These are phyloP conservation scores for Aechmea fasciata DNA, from an alignment of 176 grass and related monocot species.

Conservation along the genomic window DNA sequence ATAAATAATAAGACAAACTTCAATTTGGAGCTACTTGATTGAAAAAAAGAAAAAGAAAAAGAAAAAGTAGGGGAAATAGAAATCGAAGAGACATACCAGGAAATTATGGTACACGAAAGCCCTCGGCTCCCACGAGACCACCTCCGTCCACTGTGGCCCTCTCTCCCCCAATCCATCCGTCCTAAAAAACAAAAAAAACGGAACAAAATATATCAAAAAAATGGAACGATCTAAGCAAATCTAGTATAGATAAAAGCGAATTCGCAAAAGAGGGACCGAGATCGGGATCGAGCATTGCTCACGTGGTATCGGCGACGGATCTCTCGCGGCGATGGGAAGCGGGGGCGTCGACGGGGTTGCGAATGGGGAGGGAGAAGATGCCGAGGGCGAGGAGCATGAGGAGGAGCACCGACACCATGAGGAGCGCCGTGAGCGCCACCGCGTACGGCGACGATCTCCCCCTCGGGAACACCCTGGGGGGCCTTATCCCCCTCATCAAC, in stretches of 20 bases:
- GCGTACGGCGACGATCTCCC: constrained; percentile 44
- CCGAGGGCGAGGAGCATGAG: constrained; percentile 74
- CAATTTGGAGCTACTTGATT: too few species aligned
- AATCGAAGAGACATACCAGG: constrained; percentile 31
- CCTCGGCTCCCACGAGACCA: constrained; percentile 89
- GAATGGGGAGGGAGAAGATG: constrained; percentile 60
- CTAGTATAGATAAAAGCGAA: constrained; percentile 8
- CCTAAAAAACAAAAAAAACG: constrained; percentile 10
- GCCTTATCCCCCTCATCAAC: constrained; percentile 55
- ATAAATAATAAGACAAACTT: too few species aligned
- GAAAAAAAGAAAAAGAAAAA: too few species aligned
- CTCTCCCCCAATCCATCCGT: constrained; percentile 61
- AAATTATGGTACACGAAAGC: constrained; percentile 85
- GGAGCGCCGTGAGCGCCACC: constrained; percentile 44
- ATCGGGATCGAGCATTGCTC: neutral
- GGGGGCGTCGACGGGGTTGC: constrained; percentile 17
- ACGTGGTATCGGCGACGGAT: constrained; percentile 27
- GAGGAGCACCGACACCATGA: constrained; percentile 41
- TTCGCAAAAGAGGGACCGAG: neutral
- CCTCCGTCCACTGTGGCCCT: constrained; percentile 83
- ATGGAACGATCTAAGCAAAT: constrained; percentile 9
- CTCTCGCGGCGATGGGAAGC: constrained; percentile 25
- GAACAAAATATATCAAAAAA: neutral
- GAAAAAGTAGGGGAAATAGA: neutral
- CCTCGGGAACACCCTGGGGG: constrained; percentile 40